A percentile compares a stretch with the other conserved stretches of the same genome.
These are phyloP conservation scores for Haplosporangium sp. DNA, from an alignment of 371 early-diverging fungal species.

Conservation along the genomic window DNA sequence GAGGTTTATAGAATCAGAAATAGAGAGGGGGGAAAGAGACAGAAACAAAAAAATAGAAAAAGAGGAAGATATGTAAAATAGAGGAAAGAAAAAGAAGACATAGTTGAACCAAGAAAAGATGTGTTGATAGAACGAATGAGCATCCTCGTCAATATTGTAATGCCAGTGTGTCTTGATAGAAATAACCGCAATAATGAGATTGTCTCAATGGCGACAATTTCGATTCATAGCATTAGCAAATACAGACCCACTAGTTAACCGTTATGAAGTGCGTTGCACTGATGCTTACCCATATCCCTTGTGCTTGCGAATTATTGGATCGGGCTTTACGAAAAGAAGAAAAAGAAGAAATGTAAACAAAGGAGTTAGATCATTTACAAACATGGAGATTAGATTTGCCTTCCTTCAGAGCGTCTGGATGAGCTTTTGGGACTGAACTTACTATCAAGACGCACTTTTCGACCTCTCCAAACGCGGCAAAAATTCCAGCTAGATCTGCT, in stretches of 20 bases:
- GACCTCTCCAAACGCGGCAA: conserved; percentile 82
- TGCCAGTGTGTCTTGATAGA: neutral
- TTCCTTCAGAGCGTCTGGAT: neutral
- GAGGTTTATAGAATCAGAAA: neutral
- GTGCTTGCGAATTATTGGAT: conserved; percentile 44
- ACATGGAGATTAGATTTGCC: neutral
- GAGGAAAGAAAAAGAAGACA: neutral
- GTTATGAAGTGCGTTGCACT: neutral
- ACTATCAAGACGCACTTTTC: conserved; percentile 72
- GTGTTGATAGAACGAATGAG: conserved; percentile 31
- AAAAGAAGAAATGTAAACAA: neutral
- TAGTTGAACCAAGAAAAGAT: conserved; percentile 7
- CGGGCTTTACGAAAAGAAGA: conserved; percentile 22
- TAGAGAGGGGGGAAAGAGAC: conserved; percentile 10
- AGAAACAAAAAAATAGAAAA: conserved; percentile 20
- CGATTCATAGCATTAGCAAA: neutral
- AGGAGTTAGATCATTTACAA: neutral
- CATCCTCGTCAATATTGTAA: conserved; percentile 15
- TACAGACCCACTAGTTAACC: neutral
- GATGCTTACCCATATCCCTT: conserved; percentile 50
- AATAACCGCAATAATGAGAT: neutral
- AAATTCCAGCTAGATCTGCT: conserved; percentile 73
- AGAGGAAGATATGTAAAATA: conserved; percentile 6
- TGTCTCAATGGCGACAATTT: neutral
- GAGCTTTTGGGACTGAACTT: conserved; percentile 4